These are phyloP conservation scores for Arbutus unedo DNA, from an alignment of 148 eudicot genomes.

Conservation along the genomic window DNA sequence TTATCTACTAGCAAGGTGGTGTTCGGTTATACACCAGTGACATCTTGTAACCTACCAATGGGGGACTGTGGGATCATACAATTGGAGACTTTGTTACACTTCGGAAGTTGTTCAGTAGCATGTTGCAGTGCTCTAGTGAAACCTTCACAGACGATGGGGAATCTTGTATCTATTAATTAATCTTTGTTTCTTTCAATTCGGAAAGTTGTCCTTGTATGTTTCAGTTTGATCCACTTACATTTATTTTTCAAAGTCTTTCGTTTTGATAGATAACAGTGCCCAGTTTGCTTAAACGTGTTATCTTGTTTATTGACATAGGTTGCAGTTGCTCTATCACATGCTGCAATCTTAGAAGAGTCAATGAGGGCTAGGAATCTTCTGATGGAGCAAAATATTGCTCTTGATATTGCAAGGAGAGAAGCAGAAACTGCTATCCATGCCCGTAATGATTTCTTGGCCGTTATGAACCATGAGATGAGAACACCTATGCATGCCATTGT, in stretches of 20 bases:
- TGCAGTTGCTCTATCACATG: constrained; percentile 98
- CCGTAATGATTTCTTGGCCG: constrained; percentile 92
- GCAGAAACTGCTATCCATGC: constrained; percentile 92
- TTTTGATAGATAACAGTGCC: not conserved
- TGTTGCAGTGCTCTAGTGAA: not conserved
- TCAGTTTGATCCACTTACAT: no score
- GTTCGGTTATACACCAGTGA: not conserved
- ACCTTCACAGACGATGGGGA: not conserved
- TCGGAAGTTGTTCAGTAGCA: no score
- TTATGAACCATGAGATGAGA: constrained; percentile 98
- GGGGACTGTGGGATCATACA: not conserved
- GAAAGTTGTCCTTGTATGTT: no score
- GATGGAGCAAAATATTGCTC: constrained; percentile 89
- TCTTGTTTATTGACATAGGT: constrained; percentile 43
- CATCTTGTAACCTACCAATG: not conserved
- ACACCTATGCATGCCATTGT: constrained; percentile 94
- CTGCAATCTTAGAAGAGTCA: constrained; percentile 91
- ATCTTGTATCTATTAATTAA: not conserved
- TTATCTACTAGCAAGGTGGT: not conserved
- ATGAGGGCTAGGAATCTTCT: constrained; percentile 94
- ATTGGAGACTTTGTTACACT: not conserved
- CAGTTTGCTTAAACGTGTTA: not conserved
- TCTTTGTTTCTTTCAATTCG: not conserved
- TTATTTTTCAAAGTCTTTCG: not conserved
- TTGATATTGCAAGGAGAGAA: constrained; percentile 90